Evolutionary conservation across 2,329 filamentous ascomycete species (phyloP), one percentile per base, ranked within the genome.

Genomic region (Claviceps sp.): DNA sequence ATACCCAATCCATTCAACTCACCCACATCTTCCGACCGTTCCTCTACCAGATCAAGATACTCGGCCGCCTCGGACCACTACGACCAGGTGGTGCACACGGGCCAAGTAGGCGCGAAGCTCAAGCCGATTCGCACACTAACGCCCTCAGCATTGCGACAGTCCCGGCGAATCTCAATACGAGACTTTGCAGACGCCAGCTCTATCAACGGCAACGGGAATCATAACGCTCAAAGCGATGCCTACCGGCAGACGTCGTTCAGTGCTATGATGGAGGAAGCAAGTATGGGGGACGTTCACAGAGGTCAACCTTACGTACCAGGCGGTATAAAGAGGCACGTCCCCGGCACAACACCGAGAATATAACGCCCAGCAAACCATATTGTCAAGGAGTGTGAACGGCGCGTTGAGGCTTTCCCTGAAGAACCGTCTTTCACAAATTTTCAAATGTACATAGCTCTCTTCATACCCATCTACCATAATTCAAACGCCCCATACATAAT

Each of bases 251-350:
- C 77, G 1, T 76, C 73, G 0, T 77, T 79, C 55, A 72, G 73
- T n/a, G 71, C 73, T 56, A 68, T 80, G 60, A 74, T 79, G 71
- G 68, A 75, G 51, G 65, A 70, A 54, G 73, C 72, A 2, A 67
- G 70, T 20, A 62, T 75, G 22, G 68, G 70, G 16, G 62, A 63
- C 9, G 66, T 74, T 46, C 69, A 63, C 52, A 64, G 62, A 54
- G 73, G 69, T 5, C 64, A 66, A 57, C 63, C 67, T 4, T 76
- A 68, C 55, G 69, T 51, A 24, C 52, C 49, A 5, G 41, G 48
- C 1, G 46, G 49, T 16, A 24, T 14, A 13, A 54, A 13, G 37
- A 45, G 37, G 22, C 52, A 48, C 11, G 49, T 75, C 41, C 71
- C 71, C 11, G 63, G 63, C 5, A 61, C 62, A 26, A 65, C 66